Evolutionary conservation across 345 rosid genomes (phyloP).

Genomic region (Dipteronia sinensis): DNA sequence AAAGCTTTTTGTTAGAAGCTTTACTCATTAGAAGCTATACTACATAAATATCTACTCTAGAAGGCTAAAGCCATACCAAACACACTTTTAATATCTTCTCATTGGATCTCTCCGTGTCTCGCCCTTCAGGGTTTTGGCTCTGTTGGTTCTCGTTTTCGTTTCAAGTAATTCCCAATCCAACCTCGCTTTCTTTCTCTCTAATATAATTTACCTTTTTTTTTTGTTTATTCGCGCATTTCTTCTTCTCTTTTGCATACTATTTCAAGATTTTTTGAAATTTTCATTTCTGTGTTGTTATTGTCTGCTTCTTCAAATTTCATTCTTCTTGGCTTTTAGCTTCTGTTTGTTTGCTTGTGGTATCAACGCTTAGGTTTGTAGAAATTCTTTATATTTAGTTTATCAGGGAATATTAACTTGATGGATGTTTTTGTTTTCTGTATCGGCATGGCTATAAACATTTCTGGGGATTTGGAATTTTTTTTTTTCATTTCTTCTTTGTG

Average conservation of each 20-base stretch:
- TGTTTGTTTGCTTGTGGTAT: not conserved
- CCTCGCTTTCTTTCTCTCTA: no score
- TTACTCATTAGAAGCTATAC: no score
- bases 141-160: not conserved
- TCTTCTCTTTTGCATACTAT: not conserved
- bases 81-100: no score
- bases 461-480: not conserved
- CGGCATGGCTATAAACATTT: not conserved
- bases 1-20: no score
- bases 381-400: not conserved
- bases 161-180: not conserved
- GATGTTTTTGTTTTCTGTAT: not conserved
- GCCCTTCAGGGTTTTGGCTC: slow-evolving; percentile 19
- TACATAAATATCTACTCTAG: no score
- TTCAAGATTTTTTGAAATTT: not conserved
- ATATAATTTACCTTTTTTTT: not conserved
- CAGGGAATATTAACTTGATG: not conserved
- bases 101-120: not conserved
- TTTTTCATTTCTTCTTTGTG: not conserved
- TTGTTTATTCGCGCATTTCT: not conserved
- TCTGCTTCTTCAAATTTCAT: not conserved
- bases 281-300: not conserved
- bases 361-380: not conserved
- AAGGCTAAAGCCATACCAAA: no score
- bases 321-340: not conserved